These are phyloP conservation scores for Yamadazyma membranifaciens DNA, from an alignment of 1,139 yeast genomes.

Conservation along the genomic window DNA sequence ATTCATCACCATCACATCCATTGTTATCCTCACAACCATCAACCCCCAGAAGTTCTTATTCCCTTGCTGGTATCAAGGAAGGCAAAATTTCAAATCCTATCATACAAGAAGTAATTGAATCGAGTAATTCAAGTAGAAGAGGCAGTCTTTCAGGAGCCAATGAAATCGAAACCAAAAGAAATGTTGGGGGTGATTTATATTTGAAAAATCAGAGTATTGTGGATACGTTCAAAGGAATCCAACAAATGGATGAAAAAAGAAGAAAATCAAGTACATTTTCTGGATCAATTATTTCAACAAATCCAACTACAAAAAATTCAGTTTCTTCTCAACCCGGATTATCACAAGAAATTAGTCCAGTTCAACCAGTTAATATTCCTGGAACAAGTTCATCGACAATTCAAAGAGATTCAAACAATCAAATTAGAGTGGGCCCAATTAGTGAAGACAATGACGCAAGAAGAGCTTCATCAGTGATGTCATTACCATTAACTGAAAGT, in stretches of 20 bases:
- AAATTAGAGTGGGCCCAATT: slow-evolving; percentile 35
- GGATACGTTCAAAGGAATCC: slow-evolving; percentile 51
- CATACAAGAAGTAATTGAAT: slow-evolving; percentile 38
- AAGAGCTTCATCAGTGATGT: slow-evolving; percentile 38
- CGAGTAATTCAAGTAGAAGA: slow-evolving; percentile 27
- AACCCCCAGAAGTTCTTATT: slow-evolving; percentile 20
- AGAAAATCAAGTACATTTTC: slow-evolving; percentile 39
- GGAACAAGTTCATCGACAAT: slow-evolving; percentile 1
- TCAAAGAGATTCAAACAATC: slow-evolving; percentile 6
- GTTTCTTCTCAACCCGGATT: slow-evolving; percentile 16
- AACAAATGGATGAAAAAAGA: slow-evolving; percentile 45
- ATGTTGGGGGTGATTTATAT: slow-evolving; percentile 57
- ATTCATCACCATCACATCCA: neutral
- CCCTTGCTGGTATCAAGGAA: slow-evolving; percentile 36
- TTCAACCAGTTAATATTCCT: slow-evolving; percentile 16
- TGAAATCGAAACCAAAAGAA: slow-evolving; percentile 51
- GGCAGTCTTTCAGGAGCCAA: slow-evolving; percentile 36
- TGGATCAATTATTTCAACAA: slow-evolving; percentile 13
- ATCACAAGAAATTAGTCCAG: slow-evolving; percentile 6
- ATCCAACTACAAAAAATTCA: slow-evolving; percentile 18
- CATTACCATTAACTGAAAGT: slow-evolving; percentile 67
- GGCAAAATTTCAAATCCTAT: slow-evolving; percentile 24
- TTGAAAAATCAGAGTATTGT: slow-evolving; percentile 47
- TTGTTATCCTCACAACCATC: slow-evolving; percentile 1
- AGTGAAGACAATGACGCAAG: slow-evolving; percentile 16